These are phyloP conservation scores for Solanum pinnatisectum DNA, from an alignment of 257 asterid species.

Conservation along the genomic window DNA sequence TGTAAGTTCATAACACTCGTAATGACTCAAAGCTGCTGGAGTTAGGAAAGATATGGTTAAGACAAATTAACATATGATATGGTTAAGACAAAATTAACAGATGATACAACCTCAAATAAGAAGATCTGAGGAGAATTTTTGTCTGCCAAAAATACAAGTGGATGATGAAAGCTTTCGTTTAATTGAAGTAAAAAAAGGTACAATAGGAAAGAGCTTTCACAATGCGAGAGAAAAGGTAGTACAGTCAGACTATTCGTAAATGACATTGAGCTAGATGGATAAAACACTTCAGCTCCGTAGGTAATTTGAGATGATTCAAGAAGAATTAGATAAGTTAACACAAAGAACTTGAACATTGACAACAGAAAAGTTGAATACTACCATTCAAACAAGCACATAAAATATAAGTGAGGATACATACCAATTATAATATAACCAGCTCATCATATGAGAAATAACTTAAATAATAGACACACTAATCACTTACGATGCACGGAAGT, in stretches of 20 bases:
- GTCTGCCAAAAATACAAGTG: background rate
- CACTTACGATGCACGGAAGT: conserved; percentile 97
- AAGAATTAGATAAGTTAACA: background rate
- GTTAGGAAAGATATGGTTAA: background rate
- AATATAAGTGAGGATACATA: background rate
- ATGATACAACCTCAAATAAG: background rate
- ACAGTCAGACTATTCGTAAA: background rate
- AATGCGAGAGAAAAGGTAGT: background rate
- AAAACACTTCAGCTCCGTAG: background rate
- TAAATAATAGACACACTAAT: background rate
- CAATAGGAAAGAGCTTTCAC: background rate
- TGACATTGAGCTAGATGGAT: background rate
- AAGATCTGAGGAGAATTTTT: background rate
- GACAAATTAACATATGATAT: background rate
- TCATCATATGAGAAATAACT: background rate
- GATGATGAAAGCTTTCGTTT: background rate
- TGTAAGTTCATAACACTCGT: background rate
- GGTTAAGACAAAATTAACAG: background rate
- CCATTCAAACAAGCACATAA: background rate
- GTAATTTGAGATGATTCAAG: background rate
- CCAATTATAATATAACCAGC: background rate
- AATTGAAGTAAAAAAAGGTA: background rate
- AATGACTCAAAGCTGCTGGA: background rate
- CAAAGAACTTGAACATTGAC: background rate
- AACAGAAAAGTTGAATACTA: background rate